Evolutionary conservation across 306 rosid genomes (phyloP).

Genomic region (Ziziphus jujuba): DNA sequence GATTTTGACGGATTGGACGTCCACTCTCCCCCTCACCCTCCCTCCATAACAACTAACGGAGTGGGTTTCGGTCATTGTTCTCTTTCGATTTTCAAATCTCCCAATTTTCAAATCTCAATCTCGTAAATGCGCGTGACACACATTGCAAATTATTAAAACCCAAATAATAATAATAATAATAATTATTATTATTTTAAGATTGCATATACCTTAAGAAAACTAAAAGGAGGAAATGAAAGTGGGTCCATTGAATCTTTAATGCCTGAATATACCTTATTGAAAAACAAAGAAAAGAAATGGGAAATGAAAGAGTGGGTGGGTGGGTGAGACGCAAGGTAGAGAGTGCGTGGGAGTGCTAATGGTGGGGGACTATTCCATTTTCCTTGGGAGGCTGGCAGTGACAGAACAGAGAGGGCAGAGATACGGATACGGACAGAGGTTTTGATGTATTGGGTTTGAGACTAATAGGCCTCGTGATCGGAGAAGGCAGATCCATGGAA

Average conservation of each 20-base stretch:
- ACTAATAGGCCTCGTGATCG: slow-evolving; percentile 91
- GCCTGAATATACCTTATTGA: too few relatives aligned
- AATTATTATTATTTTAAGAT: too few relatives aligned
- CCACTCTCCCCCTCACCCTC: slow-evolving; percentile 12
- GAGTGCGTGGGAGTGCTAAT: slow-evolving; percentile 28
- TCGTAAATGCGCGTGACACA: too few relatives aligned
- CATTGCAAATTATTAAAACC: too few relatives aligned
- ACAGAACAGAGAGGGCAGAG: slow-evolving; percentile 54
- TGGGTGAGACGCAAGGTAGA: slow-evolving; percentile 10
- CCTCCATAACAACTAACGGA: too few relatives aligned
- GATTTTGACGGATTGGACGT: slow-evolving; percentile 59
- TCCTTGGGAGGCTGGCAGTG: slow-evolving; percentile 80
- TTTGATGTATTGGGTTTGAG: slow-evolving; percentile 60
- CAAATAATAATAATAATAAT: too few relatives aligned
- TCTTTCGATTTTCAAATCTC: too few relatives aligned
- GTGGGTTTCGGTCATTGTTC: too few relatives aligned
- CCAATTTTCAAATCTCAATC: too few relatives aligned
- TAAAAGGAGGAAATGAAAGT: too few relatives aligned
- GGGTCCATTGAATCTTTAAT: too few relatives aligned
- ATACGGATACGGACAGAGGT: slow-evolving; percentile 90
- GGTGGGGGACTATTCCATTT: slow-evolving; percentile 64
- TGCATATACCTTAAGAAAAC: too few relatives aligned
- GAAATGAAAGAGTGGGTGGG: background rate
- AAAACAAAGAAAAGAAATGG: background rate
- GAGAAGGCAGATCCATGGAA: slow-evolving; percentile 93